Conservation (phyloP, 768 basidiomycete genomes). For the Boletus vinaceobasis region DNA sequence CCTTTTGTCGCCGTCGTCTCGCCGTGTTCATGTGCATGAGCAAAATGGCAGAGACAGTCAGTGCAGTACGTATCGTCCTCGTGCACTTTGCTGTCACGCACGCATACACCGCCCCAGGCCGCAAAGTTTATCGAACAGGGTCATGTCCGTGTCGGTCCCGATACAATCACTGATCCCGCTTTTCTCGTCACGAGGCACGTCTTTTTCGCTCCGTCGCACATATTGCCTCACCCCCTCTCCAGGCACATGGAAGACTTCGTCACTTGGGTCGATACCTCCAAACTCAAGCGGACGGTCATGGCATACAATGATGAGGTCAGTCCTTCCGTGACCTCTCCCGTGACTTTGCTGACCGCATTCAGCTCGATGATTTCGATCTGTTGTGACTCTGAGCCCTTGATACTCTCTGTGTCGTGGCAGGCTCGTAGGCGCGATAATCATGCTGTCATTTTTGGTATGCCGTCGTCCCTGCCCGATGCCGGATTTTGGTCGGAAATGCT, state of each 20-base stretch:
- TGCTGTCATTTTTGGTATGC: background rate
- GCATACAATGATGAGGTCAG: slow-evolving; percentile 92
- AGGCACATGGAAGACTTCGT: slow-evolving; percentile 99
- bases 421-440: background rate
- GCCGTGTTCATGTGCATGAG: slow-evolving; percentile 89
- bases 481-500: background rate
- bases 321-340: background rate
- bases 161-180: slow-evolving; percentile 94
- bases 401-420: background rate
- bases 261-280: slow-evolving; percentile 98
- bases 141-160: slow-evolving; percentile 94
- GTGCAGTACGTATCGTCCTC: slow-evolving; percentile 60
- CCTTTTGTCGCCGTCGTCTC: slow-evolving; percentile 87
- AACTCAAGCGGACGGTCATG: slow-evolving; percentile 94
- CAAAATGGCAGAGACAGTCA: slow-evolving; percentile 96
- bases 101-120: slow-evolving; percentile 52
- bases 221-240: slow-evolving; percentile 2
- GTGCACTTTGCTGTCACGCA: slow-evolving; percentile 3
- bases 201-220: background rate
- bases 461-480: background rate
- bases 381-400: slow-evolving; percentile 47
- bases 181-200: slow-evolving; percentile 85
- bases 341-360: slow-evolving; percentile 15
- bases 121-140: slow-evolving; percentile 98
- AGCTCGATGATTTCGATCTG: slow-evolving; percentile 95